Percentiles rank a stretch among this genome's conserved stretches.
These are phyloP conservation scores for Candida morakotiae DNA, from an alignment of 805 yeast species.

Conservation along the genomic window DNA sequence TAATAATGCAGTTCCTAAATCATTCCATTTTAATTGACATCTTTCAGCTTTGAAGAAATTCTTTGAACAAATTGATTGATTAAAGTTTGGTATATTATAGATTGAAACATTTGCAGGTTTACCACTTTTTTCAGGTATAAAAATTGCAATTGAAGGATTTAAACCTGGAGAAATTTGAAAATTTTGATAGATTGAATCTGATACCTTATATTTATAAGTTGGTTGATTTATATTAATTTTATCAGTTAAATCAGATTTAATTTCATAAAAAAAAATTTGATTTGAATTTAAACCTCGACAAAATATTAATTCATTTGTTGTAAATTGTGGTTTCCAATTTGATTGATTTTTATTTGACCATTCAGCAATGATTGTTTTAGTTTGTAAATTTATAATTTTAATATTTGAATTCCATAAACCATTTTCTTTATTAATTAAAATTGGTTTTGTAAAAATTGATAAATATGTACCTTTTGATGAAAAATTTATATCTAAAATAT, in stretches of 20 bases:
- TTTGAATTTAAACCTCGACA: constrained; percentile 54
- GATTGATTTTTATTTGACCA: constrained; percentile 79
- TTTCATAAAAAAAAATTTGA: constrained; percentile 68
- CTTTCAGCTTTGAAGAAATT: constrained; percentile 94
- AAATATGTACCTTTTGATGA: constrained; percentile 85
- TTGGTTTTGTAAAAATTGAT: constrained; percentile 88
- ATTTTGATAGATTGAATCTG: constrained; percentile 45
- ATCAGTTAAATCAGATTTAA: constrained; percentile 23
- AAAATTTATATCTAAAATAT: constrained; percentile 77
- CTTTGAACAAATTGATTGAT: constrained; percentile 78
- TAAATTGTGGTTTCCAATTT: constrained; percentile 92
- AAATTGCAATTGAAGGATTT: constrained; percentile 86
- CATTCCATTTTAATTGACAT: constrained; percentile 90
- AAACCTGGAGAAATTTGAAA: constrained; percentile 82
- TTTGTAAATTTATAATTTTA: constrained; percentile 59
- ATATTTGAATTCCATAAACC: constrained; percentile 81
- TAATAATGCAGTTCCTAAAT: constrained; percentile 86
- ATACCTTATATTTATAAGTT: constrained; percentile 52
- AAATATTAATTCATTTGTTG: constrained; percentile 70
- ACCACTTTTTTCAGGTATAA: constrained; percentile 81
- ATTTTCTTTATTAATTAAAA: constrained; percentile 55
- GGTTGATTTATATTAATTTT: constrained; percentile 43
- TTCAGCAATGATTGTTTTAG: constrained; percentile 47
- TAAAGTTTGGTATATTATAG: constrained; percentile 72
- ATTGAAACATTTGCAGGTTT: constrained; percentile 87